Evolutionary conservation across 495 filamentous ascomycete species (phyloP).

Genomic region (Aspergillus diversus): DNA sequence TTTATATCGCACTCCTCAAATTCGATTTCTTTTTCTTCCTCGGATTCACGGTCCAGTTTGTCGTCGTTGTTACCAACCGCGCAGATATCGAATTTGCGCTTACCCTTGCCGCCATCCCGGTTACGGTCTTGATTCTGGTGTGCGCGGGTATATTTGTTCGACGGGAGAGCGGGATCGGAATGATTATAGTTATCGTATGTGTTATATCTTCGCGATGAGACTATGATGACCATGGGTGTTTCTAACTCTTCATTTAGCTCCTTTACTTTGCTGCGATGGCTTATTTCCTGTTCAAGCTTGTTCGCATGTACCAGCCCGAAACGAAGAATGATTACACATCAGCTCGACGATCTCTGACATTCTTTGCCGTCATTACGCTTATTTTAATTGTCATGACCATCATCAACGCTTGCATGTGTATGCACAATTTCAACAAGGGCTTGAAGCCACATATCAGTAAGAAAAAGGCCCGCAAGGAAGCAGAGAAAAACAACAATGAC

Average conservation of each 20-base stretch:
- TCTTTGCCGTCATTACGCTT: conserved; percentile 92
- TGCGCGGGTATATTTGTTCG: conserved; percentile 83
- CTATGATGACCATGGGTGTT: conserved; percentile 21
- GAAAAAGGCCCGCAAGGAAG: conserved; percentile 60
- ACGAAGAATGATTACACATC: conserved; percentile 64
- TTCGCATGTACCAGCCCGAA: conserved; percentile 80
- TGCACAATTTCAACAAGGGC: conserved; percentile 86
- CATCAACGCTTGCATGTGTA: conserved; percentile 82
- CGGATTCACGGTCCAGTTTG: conserved; percentile 95
- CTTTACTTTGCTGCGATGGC: conserved; percentile 88
- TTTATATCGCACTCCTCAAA: conserved; percentile 96
- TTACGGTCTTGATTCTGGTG: conserved; percentile 86
- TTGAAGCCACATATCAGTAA: conserved; percentile 83
- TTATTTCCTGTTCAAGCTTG: conserved; percentile 98
- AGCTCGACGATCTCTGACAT: conserved; percentile 79
- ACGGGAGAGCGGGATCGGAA: conserved; percentile 77
- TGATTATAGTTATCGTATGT: conserved; percentile 73
- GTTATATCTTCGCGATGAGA: not conserved
- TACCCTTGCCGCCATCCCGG: conserved; percentile 84
- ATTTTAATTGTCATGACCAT: conserved; percentile 88
- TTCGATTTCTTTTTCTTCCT: conserved; percentile 99
- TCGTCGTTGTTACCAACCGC: conserved; percentile 80
- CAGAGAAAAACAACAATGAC: conserved; percentile 79
- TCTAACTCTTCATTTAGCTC: conserved; percentile 43
- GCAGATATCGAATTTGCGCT: conserved; percentile 77